Evolutionary conservation across 2,329 filamentous ascomycete species (phyloP).

Genomic region (Tolypocladium cylindrosporum): DNA sequence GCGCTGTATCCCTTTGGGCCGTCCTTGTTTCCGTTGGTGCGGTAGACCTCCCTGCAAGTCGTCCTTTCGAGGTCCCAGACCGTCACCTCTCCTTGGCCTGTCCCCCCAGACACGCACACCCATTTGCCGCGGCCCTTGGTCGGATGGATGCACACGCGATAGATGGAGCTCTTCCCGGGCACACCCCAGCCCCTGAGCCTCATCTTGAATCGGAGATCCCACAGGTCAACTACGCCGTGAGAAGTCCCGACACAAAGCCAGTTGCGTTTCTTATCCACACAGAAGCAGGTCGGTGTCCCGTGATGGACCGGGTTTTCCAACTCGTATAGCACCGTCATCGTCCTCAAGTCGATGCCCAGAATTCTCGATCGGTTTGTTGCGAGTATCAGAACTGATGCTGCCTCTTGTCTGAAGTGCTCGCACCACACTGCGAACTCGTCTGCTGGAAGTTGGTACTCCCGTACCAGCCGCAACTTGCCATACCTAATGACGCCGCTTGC

Average conservation of each 20-base stretch:
- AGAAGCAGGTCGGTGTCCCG: conserved; percentile 85
- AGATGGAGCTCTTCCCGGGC: conserved; percentile 68
- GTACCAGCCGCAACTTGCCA: conserved; percentile 63
- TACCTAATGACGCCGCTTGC: conserved; percentile 55
- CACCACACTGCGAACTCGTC: conserved; percentile 80
- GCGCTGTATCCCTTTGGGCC: conserved; percentile 62
- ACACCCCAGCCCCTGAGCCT: conserved; percentile 83
- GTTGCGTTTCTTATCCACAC: conserved; percentile 72
- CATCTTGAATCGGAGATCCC: conserved; percentile 93
- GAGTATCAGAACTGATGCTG: conserved; percentile 70
- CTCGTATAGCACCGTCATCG: conserved; percentile 72
- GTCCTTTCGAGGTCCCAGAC: conserved; percentile 94
- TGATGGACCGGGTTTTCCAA: conserved; percentile 86
- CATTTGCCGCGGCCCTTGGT: conserved; percentile 69
- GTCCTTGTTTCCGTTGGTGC: conserved; percentile 54
- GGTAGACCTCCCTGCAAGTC: conserved; percentile 80
- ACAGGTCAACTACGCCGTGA: conserved; percentile 85
- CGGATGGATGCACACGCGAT: conserved; percentile 70
- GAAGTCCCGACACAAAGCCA: conserved; percentile 90
- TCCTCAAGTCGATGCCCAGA: conserved; percentile 74
- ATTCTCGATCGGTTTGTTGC: conserved; percentile 81
- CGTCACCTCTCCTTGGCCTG: conserved; percentile 77
- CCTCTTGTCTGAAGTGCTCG: conserved; percentile 80
- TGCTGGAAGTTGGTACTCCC: conserved; percentile 67
- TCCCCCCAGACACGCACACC: conserved; percentile 83